Percentiles rank a stretch among this genome's conserved stretches.
Conservation (phyloP, 2,329 filamentous ascomycete species). For the Colletotrichum godetiae region DNA sequence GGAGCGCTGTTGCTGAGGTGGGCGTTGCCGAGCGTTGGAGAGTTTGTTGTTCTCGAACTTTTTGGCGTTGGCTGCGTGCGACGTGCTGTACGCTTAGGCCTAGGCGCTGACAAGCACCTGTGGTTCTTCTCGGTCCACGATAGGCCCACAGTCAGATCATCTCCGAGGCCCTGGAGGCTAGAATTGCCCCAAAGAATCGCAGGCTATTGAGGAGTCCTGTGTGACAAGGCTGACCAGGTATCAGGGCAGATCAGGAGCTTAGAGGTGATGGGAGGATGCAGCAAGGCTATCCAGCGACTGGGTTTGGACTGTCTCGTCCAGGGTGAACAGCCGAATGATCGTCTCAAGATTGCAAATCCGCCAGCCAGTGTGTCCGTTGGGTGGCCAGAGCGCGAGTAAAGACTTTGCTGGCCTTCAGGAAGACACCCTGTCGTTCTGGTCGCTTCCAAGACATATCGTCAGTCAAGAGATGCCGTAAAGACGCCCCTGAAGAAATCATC, state of each 20-base stretch:
- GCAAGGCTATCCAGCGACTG: slow-evolving; percentile 20
- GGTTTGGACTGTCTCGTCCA: slow-evolving; percentile 27
- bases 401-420: slow-evolving; percentile 1
- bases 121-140: slow-evolving; percentile 12
- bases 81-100: neutral
- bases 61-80: neutral
- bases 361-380: neutral
- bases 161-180: neutral
- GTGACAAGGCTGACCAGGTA: slow-evolving; percentile 20
- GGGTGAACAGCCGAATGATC: slow-evolving; percentile 15
- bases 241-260: neutral
- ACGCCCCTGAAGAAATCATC: slow-evolving; percentile 9
- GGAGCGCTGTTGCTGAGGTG: slow-evolving; percentile 8
- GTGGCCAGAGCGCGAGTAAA: slow-evolving; percentile 8
- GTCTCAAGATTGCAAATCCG: slow-evolving; percentile 39
- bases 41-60: neutral
- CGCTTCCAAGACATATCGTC: slow-evolving; percentile 3
- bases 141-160: slow-evolving; percentile 26
- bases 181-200: slow-evolving; percentile 12
- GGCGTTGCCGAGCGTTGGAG: slow-evolving; percentile 9
- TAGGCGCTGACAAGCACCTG: slow-evolving; percentile 3
- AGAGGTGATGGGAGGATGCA: neutral
- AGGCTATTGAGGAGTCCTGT: neutral
- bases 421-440: neutral
- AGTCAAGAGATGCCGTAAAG: neutral